phyloP scores from a whole-genome alignment of 148 eudicot species.

The Talinum fruticosum region DNA sequence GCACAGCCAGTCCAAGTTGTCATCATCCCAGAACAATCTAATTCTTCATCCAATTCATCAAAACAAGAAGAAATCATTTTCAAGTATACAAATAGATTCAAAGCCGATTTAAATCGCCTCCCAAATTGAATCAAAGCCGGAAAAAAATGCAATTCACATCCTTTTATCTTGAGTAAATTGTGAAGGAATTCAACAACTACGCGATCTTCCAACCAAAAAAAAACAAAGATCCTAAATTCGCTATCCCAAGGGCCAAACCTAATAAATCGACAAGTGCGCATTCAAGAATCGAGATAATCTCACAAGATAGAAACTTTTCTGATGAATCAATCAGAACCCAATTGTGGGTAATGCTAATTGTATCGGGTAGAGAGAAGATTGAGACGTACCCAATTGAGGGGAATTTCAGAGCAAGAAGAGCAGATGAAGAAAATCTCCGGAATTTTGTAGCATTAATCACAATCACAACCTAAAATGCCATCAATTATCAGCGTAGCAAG shows the following conservation, averaged over 20 bases:
- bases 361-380: slow-evolving; percentile 7
- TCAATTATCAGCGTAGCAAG: neutral
- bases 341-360: neutral
- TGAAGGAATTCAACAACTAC: slow-evolving; percentile 3
- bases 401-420: neutral
- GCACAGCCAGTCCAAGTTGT: slow-evolving; percentile 6
- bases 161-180: neutral
- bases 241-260: neutral
- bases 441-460: neutral
- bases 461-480: neutral
- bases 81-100: neutral
- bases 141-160: neutral
- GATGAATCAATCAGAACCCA: slow-evolving; percentile 8
- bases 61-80: neutral
- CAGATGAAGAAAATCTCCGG: slow-evolving; percentile 2
- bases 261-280: slow-evolving; percentile 8
- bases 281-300: slow-evolving; percentile 4
- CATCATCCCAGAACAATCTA: slow-evolving; percentile 8
- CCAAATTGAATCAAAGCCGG: neutral
- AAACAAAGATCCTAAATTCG: slow-evolving; percentile 28
- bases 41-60: slow-evolving; percentile 7
- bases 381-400: slow-evolving; percentile 27
- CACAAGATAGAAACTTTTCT: neutral
- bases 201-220: slow-evolving; percentile 16
- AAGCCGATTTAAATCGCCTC: neutral